Evolutionary conservation across 2,329 filamentous ascomycete genomes (phyloP).

Genomic region (Trichophyton rubrum): DNA sequence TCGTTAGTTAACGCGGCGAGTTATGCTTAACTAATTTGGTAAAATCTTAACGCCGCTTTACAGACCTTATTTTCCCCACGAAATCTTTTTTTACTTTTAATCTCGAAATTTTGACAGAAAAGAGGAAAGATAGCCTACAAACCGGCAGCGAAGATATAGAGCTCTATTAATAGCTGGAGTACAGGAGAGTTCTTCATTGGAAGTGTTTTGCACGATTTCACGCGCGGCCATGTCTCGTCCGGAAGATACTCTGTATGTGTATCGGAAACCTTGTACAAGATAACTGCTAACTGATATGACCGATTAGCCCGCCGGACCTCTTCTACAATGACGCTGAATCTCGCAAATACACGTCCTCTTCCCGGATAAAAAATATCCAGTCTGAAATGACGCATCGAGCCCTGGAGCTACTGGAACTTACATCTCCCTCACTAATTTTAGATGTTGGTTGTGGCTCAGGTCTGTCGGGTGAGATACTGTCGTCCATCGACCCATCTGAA

Average conservation of each 20-base stretch:
- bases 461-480: slow-evolving; percentile 85
- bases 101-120: neutral
- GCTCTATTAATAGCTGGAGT: neutral
- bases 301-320: slow-evolving; percentile 70
- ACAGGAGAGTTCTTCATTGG: neutral
- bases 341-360: slow-evolving; percentile 92
- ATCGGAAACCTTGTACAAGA: neutral
- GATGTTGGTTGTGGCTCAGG: slow-evolving; percentile 95
- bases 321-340: slow-evolving; percentile 96
- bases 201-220: neutral
- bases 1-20: neutral
- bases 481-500: slow-evolving; percentile 52
- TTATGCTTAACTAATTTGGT: neutral
- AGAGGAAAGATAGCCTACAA: neutral
- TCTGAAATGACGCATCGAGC: slow-evolving; percentile 88
- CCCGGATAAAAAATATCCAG: slow-evolving; percentile 91
- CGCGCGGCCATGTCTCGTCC: slow-evolving; percentile 72
- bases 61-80: neutral
- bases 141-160: neutral
- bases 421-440: slow-evolving; percentile 71
- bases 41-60: neutral
- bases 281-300: neutral
- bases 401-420: slow-evolving; percentile 76
- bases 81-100: neutral
- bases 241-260: slow-evolving; percentile 73